phyloP scores from a whole-genome alignment of 106 monocot genomes.

The Phalaenopsis aphrodite region DNA sequence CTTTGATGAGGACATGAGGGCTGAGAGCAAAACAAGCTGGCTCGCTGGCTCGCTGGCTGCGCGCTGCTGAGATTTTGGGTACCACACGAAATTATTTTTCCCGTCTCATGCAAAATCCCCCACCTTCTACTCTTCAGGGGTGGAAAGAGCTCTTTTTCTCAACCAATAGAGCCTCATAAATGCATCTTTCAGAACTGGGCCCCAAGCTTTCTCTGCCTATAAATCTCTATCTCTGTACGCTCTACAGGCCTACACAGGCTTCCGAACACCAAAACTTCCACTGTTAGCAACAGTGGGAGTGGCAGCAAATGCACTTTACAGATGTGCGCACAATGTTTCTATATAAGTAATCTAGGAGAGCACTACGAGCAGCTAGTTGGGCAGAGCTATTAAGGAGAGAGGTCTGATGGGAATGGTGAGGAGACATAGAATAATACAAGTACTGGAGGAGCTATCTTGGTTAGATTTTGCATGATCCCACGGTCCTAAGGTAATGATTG shows the following conservation, averaged over 20 bases:
- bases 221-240: background rate
- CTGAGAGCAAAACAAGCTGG: background rate
- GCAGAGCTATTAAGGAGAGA: background rate
- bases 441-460: background rate
- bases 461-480: slow-evolving; percentile 13
- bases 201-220: background rate
- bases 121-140: slow-evolving; percentile 2
- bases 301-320: slow-evolving; percentile 8
- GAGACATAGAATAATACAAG: slow-evolving; percentile 6
- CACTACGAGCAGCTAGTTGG: background rate
- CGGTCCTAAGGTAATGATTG: slow-evolving; percentile 13
- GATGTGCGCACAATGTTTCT: slow-evolving; percentile 1
- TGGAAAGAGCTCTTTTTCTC: background rate
- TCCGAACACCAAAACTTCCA: slow-evolving; percentile 6
- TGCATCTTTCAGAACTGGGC: slow-evolving; percentile 1
- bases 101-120: slow-evolving; percentile 2
- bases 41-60: slow-evolving; percentile 3
- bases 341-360: background rate
- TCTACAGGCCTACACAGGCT: slow-evolving; percentile 2
- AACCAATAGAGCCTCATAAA: slow-evolving; percentile 2
- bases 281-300: slow-evolving; percentile 5
- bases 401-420: slow-evolving; percentile 9
- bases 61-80: background rate
- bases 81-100: background rate
- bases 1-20: background rate